Base-by-base conservation (phyloP, 83 land plant genomes). In the Isoetes engelmannii region DNA sequence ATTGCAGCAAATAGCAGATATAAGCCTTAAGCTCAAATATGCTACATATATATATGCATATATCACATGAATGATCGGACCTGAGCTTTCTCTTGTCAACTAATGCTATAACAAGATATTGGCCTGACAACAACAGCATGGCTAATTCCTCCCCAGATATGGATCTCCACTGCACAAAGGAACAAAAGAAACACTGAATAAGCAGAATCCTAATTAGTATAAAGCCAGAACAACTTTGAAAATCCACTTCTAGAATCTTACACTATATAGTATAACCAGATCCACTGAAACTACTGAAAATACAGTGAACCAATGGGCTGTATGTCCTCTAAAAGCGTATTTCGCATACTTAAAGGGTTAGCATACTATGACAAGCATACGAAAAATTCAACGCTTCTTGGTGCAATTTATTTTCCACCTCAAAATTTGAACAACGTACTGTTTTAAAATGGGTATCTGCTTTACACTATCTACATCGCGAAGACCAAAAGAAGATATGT, bases 41-140 rank as follows among this genome's bases (percentile, higher is more conserved):
- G 37, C 54, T 12, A 7, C 54, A 51, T 10, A n/a, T 0, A 51
- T 51, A 51, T 51, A 51, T 10, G 54, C n/a, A n/a, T 51, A 3
- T 51, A 51, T 51, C 54, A 12, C 54, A 51, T 51, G 54, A 10
- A 51, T 12, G 54, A 51, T 51, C 54, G 3, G 54, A 90, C 99
- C 90, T 86, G 56, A 94, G 80, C 71, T 88, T 94, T 76, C 77
- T 76, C 81, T 94, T 92, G 84, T 94, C 97, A 80, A 94, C 93
- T 71, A 94, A 83, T 8, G 89, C 90, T 71, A 94, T 85, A 43
- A 89, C 97, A 70, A 90, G 75, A 70, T 80, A 86, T 56, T 79
- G 79, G 51, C 97, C 97, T 7, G 99, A 88, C 56, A 90, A 74
- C 3, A 94, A 84, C 47, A 83, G 77, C 67, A 74, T 55, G 61